Base-by-base conservation (phyloP, 2,329 filamentous ascomycete species). In the Fusarium sp. region DNA sequence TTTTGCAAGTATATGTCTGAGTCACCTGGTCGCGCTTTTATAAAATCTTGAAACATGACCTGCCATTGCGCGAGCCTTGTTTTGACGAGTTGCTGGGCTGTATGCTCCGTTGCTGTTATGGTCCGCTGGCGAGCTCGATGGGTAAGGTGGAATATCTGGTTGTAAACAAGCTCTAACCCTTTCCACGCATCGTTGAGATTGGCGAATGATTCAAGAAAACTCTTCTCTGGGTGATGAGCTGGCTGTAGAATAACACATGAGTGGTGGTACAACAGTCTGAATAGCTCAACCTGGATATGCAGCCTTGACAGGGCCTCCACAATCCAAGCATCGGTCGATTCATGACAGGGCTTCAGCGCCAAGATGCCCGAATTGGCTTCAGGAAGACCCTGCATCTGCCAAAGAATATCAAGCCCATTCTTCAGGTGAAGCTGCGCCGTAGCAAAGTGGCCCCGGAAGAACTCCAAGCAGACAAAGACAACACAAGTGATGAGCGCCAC, bases 251-350 rank as follows among this genome's bases (percentile, higher is more conserved):
- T 42, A 17, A 72, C 8, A 25, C 62, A 70, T 4, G 65, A 55
- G 36, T 75, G 75, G 9, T 62, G 64, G 13, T 71, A 68, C 9
- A 68, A 68, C 18, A 70, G 55, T 44, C 66, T 65, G 25, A 78
- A 74, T 7, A 79, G 71, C n/a, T 75, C 72, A 17, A 74, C 59
- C 61, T 78, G 77, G 5, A 81, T 59, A 41, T 79, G 75, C 8
- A 81, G 67, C 31, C 78, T 75, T 1, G 77, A 75, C 36, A 87
- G 84, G 4, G 79, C 80, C 62, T 85, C 83, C 6, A 82, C 68
- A 20, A 88, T 83, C 78, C 81, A 84, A 42, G 82, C 78, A 47
- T 87, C 84, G 1, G 80, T 73, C 2, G 77, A 77, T 8, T 81
- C 79, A 7, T 33, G 64, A 4, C 50, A 63, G 15, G 64, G 44